phyloP scores from a whole-genome alignment of 176 grass and related monocot species.

The Otatea glauca region DNA sequence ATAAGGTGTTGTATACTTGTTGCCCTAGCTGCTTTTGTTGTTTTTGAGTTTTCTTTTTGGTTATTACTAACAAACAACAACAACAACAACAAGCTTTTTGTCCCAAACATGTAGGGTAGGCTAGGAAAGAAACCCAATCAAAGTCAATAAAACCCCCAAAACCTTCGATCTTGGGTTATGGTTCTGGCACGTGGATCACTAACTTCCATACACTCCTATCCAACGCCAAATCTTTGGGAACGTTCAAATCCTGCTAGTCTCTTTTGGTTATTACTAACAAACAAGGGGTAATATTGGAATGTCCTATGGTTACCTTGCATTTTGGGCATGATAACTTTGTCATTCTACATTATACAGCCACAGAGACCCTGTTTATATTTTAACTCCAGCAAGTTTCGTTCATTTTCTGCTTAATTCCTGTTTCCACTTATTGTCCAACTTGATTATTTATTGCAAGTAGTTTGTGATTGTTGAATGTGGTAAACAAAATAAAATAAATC shows the following conservation, averaged over 20 bases:
- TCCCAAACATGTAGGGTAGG: too few relatives aligned
- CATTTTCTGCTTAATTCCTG: slow-evolving; percentile 8
- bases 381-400: slow-evolving; percentile 5
- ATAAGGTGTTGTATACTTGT: slow-evolving; percentile 61
- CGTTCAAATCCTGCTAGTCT: too few relatives aligned
- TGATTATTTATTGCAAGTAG: background rate
- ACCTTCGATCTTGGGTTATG: too few relatives aligned
- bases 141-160: too few relatives aligned
- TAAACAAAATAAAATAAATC: background rate
- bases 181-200: too few relatives aligned
- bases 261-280: too few relatives aligned
- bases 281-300: background rate
- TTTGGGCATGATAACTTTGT: slow-evolving; percentile 9
- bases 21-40: slow-evolving; percentile 16
- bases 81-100: too few relatives aligned
- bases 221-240: too few relatives aligned
- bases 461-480: background rate
- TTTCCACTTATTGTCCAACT: background rate
- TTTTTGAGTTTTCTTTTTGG: slow-evolving; percentile 2
- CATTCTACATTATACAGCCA: background rate
- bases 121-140: too few relatives aligned
- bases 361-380: background rate
- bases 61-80: too few relatives aligned
- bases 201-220: too few relatives aligned
- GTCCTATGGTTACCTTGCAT: background rate